phyloP scores from a whole-genome alignment of 768 basidiomycete species.

The Suillus subaureus region DNA sequence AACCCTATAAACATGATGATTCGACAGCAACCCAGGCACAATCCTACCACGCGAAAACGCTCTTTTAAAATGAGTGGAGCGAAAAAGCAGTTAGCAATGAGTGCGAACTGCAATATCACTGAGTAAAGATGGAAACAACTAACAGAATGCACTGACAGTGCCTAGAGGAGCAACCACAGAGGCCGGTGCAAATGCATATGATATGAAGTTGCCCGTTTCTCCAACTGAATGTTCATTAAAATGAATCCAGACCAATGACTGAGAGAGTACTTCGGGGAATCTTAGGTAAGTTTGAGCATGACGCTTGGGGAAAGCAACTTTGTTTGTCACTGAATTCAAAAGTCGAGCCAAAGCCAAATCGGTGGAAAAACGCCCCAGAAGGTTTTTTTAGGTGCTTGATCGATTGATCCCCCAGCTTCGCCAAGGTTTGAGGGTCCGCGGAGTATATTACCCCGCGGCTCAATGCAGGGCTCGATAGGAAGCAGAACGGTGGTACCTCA shows the following conservation, averaged over 20 bases:
- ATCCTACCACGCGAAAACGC: constrained; percentile 71
- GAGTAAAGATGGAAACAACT: neutral
- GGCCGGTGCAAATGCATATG: constrained; percentile 88
- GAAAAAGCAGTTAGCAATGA: constrained; percentile 95
- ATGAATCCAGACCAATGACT: constrained; percentile 89
- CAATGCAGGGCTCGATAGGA: too few species aligned
- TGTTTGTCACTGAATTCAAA: neutral
- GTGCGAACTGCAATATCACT: constrained; percentile 61
- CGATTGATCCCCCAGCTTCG: too few species aligned
- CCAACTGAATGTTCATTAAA: constrained; percentile 91
- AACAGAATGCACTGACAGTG: constrained; percentile 60
- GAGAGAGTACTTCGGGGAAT: neutral
- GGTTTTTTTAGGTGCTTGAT: too few species aligned
- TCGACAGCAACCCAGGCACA: constrained; percentile 12
- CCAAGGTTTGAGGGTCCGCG: too few species aligned
- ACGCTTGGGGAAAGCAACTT: neutral
- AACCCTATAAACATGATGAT: constrained; percentile 17
- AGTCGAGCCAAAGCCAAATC: too few species aligned
- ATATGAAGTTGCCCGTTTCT: constrained; percentile 88
- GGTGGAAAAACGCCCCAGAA: too few species aligned
- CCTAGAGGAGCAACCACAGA: constrained; percentile 95
- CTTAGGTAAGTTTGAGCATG: neutral
- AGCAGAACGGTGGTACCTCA: too few species aligned
- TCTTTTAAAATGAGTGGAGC: constrained; percentile 86
- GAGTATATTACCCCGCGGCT: too few species aligned